Base-by-base conservation (phyloP, 345 rosid genomes). In the Dimocarpus longan region DNA sequence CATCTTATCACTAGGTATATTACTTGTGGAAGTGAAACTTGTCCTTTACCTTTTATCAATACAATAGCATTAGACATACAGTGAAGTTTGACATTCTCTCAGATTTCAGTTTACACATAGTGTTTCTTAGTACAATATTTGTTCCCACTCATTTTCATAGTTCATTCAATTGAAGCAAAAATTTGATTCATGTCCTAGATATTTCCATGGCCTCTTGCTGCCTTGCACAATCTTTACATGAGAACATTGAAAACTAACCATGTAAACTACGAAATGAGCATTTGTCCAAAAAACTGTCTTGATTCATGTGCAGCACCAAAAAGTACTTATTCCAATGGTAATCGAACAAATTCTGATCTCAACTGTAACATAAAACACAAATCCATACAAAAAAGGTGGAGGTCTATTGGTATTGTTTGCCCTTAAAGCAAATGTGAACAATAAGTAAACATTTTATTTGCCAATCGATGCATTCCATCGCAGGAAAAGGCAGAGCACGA, bases 391-490 rank as follows among this genome's bases (percentile, higher is more conserved):
- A 76, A 56, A 71, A 26, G 43, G 3, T 4, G 10, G n/a, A 60
- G 24, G 24, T 76, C 72, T 19, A 42, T 43, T 8, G 57, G 62
- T 28, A 7, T 62, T 39, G 9, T 52, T 63, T 70, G 64, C 63
- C 46, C 42, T 52, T 68, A 79, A 28, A 71, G 10, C 28, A 67
- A 66, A 76, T 66, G 18, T 76, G 73, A 66, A 46, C 19, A 73
- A 66, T 24, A 42, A 18, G 78, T 70, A 63, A 48, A 70, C 77
- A 72, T 86, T 86, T 80, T 81, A 81, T 69, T 83, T 68, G 83
- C 66, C 50, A 79, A 81, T 46, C 57, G 79, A 81, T 67, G 79
- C 28, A 56, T 62, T 39, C 75, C 75, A 70, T 75, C 78, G 40
- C 28, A 72, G 40, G 63, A 66, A 59, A 64, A 28, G 62, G 80